phyloP scores from a whole-genome alignment of 257 asterid species.

The Lithospermum erythrorhizon region DNA sequence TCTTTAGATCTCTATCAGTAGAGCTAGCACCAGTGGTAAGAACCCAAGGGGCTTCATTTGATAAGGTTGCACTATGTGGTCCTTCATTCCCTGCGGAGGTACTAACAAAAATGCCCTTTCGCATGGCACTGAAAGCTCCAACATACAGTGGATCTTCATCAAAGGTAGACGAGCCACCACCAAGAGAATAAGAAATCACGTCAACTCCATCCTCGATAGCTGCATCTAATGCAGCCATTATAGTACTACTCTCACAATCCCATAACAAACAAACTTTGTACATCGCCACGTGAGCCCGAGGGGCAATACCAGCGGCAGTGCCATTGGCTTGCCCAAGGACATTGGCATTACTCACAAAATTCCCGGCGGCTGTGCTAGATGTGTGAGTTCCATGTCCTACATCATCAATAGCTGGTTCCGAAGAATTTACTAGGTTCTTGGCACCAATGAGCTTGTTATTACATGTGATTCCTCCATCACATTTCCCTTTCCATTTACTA shows the following conservation, averaged over 20 bases:
- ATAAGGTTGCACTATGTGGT: neutral
- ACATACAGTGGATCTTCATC: neutral
- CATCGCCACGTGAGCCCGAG: constrained; percentile 3
- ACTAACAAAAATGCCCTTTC: constrained; percentile 7
- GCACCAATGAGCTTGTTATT: constrained; percentile 11
- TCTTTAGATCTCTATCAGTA: constrained; percentile 1
- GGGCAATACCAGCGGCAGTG: constrained; percentile 7
- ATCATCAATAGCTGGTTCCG: too few relatives aligned
- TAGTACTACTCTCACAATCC: neutral
- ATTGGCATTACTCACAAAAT: constrained; percentile 5
- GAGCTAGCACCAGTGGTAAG: constrained; percentile 11
- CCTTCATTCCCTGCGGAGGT: neutral
- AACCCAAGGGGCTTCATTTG: constrained; percentile 6
- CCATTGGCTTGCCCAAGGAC: constrained; percentile 7
- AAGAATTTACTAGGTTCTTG: neutral
- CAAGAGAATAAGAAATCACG: constrained; percentile 7
- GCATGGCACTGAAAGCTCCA: constrained; percentile 5
- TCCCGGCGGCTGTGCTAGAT: constrained; percentile 2
- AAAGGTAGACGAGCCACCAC: neutral
- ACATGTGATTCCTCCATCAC: constrained; percentile 1
- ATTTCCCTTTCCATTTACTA: constrained; percentile 10
- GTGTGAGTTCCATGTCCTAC: too few relatives aligned
- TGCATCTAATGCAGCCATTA: constrained; percentile 4
- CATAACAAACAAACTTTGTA: neutral
- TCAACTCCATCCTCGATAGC: constrained; percentile 14